Evolutionary conservation across 2,329 filamentous ascomycete species (phyloP), one percentile per base, ranked within the genome.

Genomic region (Fusarium sp.): DNA sequence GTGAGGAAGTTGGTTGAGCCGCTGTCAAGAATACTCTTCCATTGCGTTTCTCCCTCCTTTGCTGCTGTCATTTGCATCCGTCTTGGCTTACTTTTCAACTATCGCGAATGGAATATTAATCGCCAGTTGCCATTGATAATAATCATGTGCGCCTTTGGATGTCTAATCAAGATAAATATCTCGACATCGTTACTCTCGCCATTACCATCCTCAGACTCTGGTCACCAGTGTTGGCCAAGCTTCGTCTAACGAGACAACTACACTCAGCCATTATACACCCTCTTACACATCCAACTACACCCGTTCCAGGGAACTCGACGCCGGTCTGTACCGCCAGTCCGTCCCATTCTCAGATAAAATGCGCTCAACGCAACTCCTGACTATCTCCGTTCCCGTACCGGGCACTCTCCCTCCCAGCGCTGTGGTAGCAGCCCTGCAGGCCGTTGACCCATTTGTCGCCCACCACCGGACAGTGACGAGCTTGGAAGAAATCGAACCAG

Each of bases 371-470:
- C 71, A 64, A 33, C 69, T 73, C 23, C 74, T 83, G 63, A 76
- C 75, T 54, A 78, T 83, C 36, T 74, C 79, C 48, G 74, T 81
- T 50, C 79, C 82, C 14, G 75, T 84, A n/a, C 82, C 82, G 18
- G 68, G 76, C 31, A 72, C 70, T 39, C 70, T 83, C 20, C 67
- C 79, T 9, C 80, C 81, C 0, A 62, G 74, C 11, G 72, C 73
- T 39, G 78, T 83, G 58, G 40, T 84, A 63, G 72, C 74, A 25
- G 73, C 76, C 14, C 75, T 84, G 5, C 80, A 82, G 39, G 74
- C 77, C 47, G 79, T 79, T 64, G 73, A 75, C 37, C 78, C 81
- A 33, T 77, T 83, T 61, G 81, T 84, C 70, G 74, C 66, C 65
- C 78, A 81, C 63, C 80, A 82, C 27, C 76, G 75, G 61, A 72